Percentiles rank a stretch among this genome's conserved stretches.
Evolutionary conservation across 2,329 filamentous ascomycete genomes (phyloP).

Genomic region (Stachybotrys chartarum): DNA sequence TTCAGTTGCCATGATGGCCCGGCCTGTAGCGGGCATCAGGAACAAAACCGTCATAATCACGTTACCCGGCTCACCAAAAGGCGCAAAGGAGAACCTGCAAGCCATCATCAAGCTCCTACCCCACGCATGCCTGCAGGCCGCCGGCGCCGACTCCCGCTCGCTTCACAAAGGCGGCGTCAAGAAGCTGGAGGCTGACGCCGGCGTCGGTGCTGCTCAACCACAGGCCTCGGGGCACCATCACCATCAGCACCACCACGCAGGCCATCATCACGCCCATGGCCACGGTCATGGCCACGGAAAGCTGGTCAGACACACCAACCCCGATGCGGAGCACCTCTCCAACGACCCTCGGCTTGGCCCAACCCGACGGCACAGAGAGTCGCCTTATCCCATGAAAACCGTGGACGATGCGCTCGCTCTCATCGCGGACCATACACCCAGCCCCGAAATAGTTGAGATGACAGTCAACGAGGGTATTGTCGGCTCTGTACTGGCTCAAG

Average conservation of each 20-base stretch:
- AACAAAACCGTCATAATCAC: slow-evolving; percentile 79
- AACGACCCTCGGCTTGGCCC: slow-evolving; percentile 55
- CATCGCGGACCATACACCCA: slow-evolving; percentile 67
- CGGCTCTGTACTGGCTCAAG: slow-evolving; percentile 73
- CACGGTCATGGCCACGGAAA: slow-evolving; percentile 49
- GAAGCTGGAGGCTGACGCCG: slow-evolving; percentile 79
- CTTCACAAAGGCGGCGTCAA: slow-evolving; percentile 76
- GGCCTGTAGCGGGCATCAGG: slow-evolving; percentile 82
- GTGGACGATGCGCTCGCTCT: slow-evolving; percentile 72
- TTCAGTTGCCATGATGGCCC: slow-evolving; percentile 90
- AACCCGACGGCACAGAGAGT: slow-evolving; percentile 70
- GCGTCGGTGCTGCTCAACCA: slow-evolving; percentile 27
- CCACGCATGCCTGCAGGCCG: slow-evolving; percentile 87
- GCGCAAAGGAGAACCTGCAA: slow-evolving; percentile 87
- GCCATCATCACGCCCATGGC: slow-evolving; percentile 36
- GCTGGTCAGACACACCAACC: slow-evolving; percentile 67
- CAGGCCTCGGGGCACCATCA: slow-evolving; percentile 39
- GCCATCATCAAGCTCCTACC: slow-evolving; percentile 84
- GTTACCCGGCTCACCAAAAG: slow-evolving; percentile 89
- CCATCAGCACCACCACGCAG: slow-evolving; percentile 51
- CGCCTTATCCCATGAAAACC: slow-evolving; percentile 86
- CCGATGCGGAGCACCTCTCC: slow-evolving; percentile 48
- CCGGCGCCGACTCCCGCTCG: slow-evolving; percentile 71
- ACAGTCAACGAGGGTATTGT: slow-evolving; percentile 61
- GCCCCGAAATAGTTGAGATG: slow-evolving; percentile 45